Evolutionary conservation across 805 yeast genomes (phyloP), one percentile per base, ranked within the genome.

Genomic region (Candida hungchunana): DNA sequence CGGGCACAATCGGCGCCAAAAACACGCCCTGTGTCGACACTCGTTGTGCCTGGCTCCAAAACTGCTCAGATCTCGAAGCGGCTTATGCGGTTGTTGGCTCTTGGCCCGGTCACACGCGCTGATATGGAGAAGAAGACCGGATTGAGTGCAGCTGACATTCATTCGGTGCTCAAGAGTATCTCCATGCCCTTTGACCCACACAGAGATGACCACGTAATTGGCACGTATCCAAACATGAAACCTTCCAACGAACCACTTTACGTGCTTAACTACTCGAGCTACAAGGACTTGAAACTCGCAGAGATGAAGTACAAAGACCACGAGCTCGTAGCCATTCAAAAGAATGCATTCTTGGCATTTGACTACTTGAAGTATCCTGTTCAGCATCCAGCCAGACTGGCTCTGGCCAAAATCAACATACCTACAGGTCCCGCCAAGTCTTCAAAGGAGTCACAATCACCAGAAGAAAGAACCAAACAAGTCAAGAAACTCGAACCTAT

Each of bases 41-140:
- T 21, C 10, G 16, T 35, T n/a, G 31, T 51, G 40, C 27, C 55
- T 3, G 37, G 50, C 10, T 46, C 46, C 29, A 39, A 51, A 18
- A 34, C 47, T 22, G 32, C 47, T 14, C 44, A 50, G 13, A 46
- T 53, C 18, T 37, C 51, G n/a, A 53, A 45, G 46, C 64, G 69
- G 34, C 57, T 73, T 25, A 47, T 71, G 16, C 70, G 69, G 42
- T 51, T 67, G 18, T 47, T 74, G 24, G 74, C 79, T 1, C 51
- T 73, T 27, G 79, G 76, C 1, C 77, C 79, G 2, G 52, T 58
- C 13, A 49, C 71, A 1, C 43, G 53, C 2, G 45, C 50, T 3
- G 56, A 55, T 2, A 45, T 73, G 10, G 40, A 56, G 7, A 42
- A 44, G 21, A 50, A 56, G 16, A 53, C 64, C 1, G 58, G 58